Conservation (phyloP, 2,329 filamentous ascomycete species). For the Bipolaris bicolor region DNA sequence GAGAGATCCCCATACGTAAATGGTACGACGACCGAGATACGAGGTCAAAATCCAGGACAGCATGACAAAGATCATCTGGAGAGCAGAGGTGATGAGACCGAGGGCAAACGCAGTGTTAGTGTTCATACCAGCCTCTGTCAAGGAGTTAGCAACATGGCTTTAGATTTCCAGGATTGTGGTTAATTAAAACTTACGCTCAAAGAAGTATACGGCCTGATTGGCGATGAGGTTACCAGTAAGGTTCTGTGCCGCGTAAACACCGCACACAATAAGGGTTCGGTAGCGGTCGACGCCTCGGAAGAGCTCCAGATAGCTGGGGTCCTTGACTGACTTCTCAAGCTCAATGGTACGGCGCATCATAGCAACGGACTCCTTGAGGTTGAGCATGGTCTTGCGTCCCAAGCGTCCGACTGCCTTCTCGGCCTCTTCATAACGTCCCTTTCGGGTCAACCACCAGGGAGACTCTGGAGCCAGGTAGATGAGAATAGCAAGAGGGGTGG, state of each 20-base stretch:
- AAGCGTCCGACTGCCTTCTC: conserved; percentile 58
- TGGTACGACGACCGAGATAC: conserved; percentile 67
- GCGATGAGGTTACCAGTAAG: conserved; percentile 68
- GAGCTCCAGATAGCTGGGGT: conserved; percentile 59
- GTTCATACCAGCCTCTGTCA: conserved; percentile 61
- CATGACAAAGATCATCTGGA: conserved; percentile 68
- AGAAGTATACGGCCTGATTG: conserved; percentile 68
- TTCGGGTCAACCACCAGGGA: conserved; percentile 58
- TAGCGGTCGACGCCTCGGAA: conserved; percentile 62
- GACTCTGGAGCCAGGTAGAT: conserved; percentile 60
- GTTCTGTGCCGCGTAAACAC: conserved; percentile 65
- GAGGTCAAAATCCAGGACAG: conserved; percentile 70
- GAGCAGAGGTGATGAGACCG: conserved; percentile 68
- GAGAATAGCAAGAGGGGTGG: conserved; percentile 52
- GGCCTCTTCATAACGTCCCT: conserved; percentile 51
- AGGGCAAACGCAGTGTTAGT: conserved; percentile 64
- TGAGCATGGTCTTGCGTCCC: conserved; percentile 51
- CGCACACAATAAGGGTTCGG: conserved; percentile 62
- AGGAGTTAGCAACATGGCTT: neutral
- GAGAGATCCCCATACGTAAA: conserved; percentile 66
- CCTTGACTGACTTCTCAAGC: conserved; percentile 57
- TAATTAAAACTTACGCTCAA: conserved; percentile 48
- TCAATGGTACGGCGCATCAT: conserved; percentile 66
- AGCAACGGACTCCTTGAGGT: conserved; percentile 57
- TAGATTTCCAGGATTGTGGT: too few species aligned